These are phyloP conservation scores for Diddensiella caesifluorescens DNA, from an alignment of 805 yeast species.

Conservation along the genomic window DNA sequence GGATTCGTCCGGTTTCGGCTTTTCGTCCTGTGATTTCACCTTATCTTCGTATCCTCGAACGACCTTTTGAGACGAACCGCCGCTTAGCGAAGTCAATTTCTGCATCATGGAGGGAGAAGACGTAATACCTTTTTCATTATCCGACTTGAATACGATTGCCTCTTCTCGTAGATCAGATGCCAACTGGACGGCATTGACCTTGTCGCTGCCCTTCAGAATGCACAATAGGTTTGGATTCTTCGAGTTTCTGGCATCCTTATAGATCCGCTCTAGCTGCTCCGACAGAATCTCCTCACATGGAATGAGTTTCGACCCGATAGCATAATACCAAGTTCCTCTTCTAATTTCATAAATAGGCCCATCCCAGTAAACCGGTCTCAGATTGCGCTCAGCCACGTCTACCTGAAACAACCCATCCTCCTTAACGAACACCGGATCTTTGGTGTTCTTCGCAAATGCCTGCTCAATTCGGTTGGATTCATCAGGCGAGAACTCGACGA, in stretches of 20 bases:
- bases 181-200: slow-evolving; percentile 1
- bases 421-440: slow-evolving; percentile 51
- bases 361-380: slow-evolving; percentile 78
- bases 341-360: slow-evolving; percentile 82
- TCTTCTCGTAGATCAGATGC: neutral
- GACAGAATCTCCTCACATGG: slow-evolving; percentile 53
- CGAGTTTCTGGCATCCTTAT: slow-evolving; percentile 32
- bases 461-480: slow-evolving; percentile 63
- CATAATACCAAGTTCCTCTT: slow-evolving; percentile 77
- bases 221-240: slow-evolving; percentile 33
- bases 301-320: slow-evolving; percentile 38
- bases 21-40: neutral
- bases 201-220: neutral
- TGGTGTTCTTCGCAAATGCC: slow-evolving; percentile 33
- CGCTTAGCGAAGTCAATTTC: neutral
- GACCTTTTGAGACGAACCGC: slow-evolving; percentile 1
- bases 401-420: slow-evolving; percentile 80
- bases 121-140: neutral
- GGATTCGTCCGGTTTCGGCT: neutral
- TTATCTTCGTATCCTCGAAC: slow-evolving; percentile 4
- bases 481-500: slow-evolving; percentile 56
- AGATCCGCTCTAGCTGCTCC: slow-evolving; percentile 55
- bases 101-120: neutral
- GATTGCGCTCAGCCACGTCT: slow-evolving; percentile 46
- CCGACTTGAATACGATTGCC: neutral